Evolutionary conservation across 2,329 filamentous ascomycete genomes (phyloP).

Genomic region (Aureobasidium subglaciale): DNA sequence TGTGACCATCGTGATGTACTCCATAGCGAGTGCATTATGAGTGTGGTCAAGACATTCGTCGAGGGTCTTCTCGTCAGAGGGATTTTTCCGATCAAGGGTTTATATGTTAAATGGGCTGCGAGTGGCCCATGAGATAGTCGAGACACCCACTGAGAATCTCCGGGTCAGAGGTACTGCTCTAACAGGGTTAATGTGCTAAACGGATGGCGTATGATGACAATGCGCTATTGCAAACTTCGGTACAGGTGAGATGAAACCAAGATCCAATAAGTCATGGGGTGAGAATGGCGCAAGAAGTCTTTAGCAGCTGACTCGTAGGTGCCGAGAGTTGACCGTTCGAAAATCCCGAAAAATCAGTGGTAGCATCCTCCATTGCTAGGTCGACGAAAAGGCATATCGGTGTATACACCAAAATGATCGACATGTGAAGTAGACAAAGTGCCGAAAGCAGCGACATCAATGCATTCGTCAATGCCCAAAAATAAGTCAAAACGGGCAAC

Average conservation of each 20-base stretch:
- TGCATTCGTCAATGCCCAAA: neutral
- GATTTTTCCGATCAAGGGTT: no score
- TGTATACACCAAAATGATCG: neutral
- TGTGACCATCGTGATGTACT: no score
- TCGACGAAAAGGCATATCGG: neutral
- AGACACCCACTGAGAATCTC: neutral
- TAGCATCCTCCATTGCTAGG: neutral
- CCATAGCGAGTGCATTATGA: no score
- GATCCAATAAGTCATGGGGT: neutral
- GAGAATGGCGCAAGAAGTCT: neutral
- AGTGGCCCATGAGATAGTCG: no score
- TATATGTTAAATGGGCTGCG: no score
- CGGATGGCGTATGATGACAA: neutral
- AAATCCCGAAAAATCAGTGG: neutral
- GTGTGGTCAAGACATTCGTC: no score
- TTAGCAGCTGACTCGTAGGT: neutral
- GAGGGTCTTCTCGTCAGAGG: no score
- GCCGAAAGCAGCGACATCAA: neutral
- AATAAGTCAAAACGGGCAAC: constrained; percentile 5
- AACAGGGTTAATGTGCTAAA: neutral
- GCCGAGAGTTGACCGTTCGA: neutral
- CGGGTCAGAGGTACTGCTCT: no score
- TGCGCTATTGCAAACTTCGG: neutral
- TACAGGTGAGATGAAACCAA: neutral
- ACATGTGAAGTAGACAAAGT: neutral